A percentile compares a stretch with the other conserved stretches of the same genome.
phyloP scores from a whole-genome alignment of 371 early-diverging fungal genomes.

The Rhizopus sp. region DNA sequence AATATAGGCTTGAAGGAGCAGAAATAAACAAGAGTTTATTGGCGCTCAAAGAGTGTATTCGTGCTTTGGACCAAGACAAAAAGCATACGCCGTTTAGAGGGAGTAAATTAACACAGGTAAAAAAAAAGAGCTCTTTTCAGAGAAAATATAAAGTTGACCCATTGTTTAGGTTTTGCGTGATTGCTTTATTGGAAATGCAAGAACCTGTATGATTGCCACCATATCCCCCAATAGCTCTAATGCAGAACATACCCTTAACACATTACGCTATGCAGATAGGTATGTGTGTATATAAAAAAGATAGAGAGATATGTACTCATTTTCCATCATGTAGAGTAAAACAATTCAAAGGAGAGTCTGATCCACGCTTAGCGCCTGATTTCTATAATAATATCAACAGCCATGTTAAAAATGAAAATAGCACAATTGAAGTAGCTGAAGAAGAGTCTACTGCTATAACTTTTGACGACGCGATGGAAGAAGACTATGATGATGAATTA shows the following conservation, averaged over 20 bases:
- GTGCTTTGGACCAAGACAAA: slow-evolving; percentile 93
- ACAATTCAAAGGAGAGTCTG: slow-evolving; percentile 47
- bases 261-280: slow-evolving; percentile 96
- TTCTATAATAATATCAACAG: background rate
- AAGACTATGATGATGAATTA: background rate
- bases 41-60: slow-evolving; percentile 97
- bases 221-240: slow-evolving; percentile 91
- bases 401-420: background rate
- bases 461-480: background rate
- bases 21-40: slow-evolving; percentile 98
- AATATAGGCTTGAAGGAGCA: slow-evolving; percentile 83
- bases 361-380: slow-evolving; percentile 27
- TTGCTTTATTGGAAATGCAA: slow-evolving; percentile 95
- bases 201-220: slow-evolving; percentile 98
- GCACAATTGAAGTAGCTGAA: background rate
- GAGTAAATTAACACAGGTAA: slow-evolving; percentile 93
- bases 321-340: slow-evolving; percentile 28
- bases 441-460: background rate
- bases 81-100: slow-evolving; percentile 97
- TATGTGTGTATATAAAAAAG: slow-evolving; percentile 16
- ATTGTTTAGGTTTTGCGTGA: slow-evolving; percentile 83
- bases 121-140: background rate
- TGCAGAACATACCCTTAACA: slow-evolving; percentile 98
- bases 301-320: background rate
- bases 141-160: background rate